A percentile compares a stretch with the other conserved stretches of the same genome.
Evolutionary conservation across 1,284 basidiomycete species (phyloP).

Genomic region (Leccinum pachyderme): DNA sequence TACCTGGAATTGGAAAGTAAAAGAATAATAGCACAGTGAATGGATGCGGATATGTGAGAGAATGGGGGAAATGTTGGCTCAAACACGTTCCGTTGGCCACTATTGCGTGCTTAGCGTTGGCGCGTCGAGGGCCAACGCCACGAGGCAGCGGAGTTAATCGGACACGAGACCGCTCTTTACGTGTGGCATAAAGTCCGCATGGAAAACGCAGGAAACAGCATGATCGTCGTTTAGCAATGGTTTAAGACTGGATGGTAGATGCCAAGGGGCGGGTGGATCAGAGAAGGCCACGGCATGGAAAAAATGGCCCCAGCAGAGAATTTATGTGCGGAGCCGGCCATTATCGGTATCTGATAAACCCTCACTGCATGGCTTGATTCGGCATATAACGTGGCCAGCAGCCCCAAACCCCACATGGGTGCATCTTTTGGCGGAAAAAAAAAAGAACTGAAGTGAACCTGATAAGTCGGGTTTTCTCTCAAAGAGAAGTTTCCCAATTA

Average conservation of each 20-base stretch:
- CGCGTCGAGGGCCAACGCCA: conserved; percentile 25
- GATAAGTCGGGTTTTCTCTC: neutral
- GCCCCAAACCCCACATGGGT: neutral
- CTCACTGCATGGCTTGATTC: conserved; percentile 1
- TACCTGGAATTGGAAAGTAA: neutral
- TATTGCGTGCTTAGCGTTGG: conserved; percentile 2
- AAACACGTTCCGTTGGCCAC: conserved; percentile 16
- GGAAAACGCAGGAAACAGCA: neutral
- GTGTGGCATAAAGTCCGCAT: conserved; percentile 1
- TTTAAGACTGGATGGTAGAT: conserved; percentile 3
- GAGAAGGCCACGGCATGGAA: conserved; percentile 1
- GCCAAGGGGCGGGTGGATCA: conserved; percentile 13
- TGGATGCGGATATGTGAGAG: neutral
- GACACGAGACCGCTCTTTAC: neutral
- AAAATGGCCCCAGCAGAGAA: neutral
- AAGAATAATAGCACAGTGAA: no score
- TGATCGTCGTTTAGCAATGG: neutral
- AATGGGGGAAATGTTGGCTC: neutral
- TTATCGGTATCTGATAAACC: neutral
- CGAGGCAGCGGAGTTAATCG: conserved; percentile 16
- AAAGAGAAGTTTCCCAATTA: neutral
- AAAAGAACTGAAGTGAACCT: neutral
- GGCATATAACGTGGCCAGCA: neutral
- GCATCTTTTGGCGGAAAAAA: neutral
- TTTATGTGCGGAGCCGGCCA: neutral